These are phyloP conservation scores for Cutaneotrichosporon dermatis DNA, from an alignment of 1,284 basidiomycete species.

Conservation along the genomic window DNA sequence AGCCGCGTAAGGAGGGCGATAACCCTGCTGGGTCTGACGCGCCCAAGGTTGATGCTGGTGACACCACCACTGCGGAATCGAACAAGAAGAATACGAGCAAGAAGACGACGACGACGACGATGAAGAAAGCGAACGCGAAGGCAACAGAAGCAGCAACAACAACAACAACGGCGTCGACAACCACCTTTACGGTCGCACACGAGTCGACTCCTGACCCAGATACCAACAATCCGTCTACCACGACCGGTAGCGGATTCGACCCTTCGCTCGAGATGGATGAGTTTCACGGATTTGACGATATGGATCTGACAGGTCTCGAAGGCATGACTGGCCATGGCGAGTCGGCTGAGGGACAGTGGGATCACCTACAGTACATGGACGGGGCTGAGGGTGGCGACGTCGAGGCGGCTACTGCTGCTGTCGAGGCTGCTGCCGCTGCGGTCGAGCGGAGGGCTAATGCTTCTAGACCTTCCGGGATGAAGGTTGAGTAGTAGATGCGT, in stretches of 20 bases:
- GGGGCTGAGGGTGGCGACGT: slow-evolving; percentile 5
- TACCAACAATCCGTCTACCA: neutral
- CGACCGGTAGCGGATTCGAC: slow-evolving; percentile 12
- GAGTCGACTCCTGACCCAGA: slow-evolving; percentile 15
- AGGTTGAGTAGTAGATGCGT: neutral
- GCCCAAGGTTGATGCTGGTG: slow-evolving; percentile 9
- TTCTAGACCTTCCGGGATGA: neutral
- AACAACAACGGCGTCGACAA: slow-evolving; percentile 10
- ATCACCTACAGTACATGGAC: slow-evolving; percentile 23
- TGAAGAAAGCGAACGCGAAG: neutral
- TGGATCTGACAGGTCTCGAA: slow-evolving; percentile 35
- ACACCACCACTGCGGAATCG: slow-evolving; percentile 1
- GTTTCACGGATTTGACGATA: slow-evolving; percentile 38
- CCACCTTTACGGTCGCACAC: slow-evolving; percentile 12
- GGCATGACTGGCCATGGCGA: slow-evolving; percentile 24
- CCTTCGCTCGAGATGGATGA: slow-evolving; percentile 26
- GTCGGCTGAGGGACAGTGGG: slow-evolving; percentile 28
- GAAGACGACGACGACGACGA: neutral
- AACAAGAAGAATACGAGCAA: neutral
- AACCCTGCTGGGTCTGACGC: slow-evolving; percentile 10
- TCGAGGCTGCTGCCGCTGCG: neutral
- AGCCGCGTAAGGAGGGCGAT: slow-evolving; percentile 10
- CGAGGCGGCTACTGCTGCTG: slow-evolving; percentile 1
- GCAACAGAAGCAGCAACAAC: neutral
- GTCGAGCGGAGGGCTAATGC: slow-evolving; percentile 3